These are phyloP conservation scores for Sistotremastrum niveocremeum DNA, from an alignment of 768 basidiomycete species.

Conservation along the genomic window DNA sequence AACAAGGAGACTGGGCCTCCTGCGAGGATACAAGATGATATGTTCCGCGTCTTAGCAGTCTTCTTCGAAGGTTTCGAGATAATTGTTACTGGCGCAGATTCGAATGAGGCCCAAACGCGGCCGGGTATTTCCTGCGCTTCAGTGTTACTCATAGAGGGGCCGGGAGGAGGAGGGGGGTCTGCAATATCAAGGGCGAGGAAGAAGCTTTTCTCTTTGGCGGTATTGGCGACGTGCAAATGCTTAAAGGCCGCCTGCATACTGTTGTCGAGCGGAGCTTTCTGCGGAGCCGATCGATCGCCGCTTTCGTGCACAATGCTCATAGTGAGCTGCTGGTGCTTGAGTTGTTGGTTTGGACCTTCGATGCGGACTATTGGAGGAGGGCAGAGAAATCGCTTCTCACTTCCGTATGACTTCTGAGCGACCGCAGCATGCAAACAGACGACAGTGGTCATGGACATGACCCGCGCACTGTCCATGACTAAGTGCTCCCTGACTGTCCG, in stretches of 20 bases:
- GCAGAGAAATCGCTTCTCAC: slow-evolving; percentile 88
- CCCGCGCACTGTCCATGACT: slow-evolving; percentile 57
- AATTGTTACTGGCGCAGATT: slow-evolving; percentile 85
- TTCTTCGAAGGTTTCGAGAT: slow-evolving; percentile 97
- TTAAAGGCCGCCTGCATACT: slow-evolving; percentile 85
- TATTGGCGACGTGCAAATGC: slow-evolving; percentile 78
- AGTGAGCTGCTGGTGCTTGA: slow-evolving; percentile 65
- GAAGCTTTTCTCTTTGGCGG: slow-evolving; percentile 83
- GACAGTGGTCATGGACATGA: slow-evolving; percentile 83
- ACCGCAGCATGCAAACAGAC: slow-evolving; percentile 85
- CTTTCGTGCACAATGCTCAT: slow-evolving; percentile 80
- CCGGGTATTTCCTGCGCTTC: slow-evolving; percentile 34
- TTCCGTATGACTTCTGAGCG: slow-evolving; percentile 92
- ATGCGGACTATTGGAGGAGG: slow-evolving; percentile 90
- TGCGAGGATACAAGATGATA: slow-evolving; percentile 79
- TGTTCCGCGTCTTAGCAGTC: slow-evolving; percentile 89
- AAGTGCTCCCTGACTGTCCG: slow-evolving; percentile 77
- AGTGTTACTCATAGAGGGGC: slow-evolving; percentile 27
- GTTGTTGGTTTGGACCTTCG: slow-evolving; percentile 77
- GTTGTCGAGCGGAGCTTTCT: slow-evolving; percentile 71
- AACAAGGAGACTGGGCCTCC: slow-evolving; percentile 86
- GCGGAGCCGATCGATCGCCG: slow-evolving; percentile 74
- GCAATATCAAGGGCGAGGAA: slow-evolving; percentile 75
- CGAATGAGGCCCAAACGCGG: slow-evolving; percentile 82
- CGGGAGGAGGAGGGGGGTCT: slow-evolving; percentile 47